phyloP scores from a whole-genome alignment of 306 rosid genomes.

The Prunus dulcis region DNA sequence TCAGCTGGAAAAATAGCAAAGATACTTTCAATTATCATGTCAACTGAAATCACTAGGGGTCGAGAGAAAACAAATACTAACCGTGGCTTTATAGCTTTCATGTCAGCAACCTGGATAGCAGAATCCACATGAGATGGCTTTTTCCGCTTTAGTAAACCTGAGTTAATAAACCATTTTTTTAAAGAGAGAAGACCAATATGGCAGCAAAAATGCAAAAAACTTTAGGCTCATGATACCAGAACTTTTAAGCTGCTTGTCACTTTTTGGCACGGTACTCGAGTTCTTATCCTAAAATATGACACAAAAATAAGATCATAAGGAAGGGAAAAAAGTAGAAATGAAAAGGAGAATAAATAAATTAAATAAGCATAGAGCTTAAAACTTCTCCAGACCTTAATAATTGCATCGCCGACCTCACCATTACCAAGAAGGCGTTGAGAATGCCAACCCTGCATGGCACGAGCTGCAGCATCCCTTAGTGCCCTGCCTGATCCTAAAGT shows the following conservation, averaged over 20 bases:
- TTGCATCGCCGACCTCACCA: slow-evolving; percentile 71
- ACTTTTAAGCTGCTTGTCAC: slow-evolving; percentile 66
- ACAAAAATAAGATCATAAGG: not conserved
- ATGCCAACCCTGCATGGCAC: slow-evolving; percentile 90
- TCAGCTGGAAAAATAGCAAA: not conserved
- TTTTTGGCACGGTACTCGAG: slow-evolving; percentile 29
- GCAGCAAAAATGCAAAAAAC: slow-evolving; percentile 3
- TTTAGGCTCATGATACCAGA: slow-evolving; percentile 43
- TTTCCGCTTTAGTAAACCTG: slow-evolving; percentile 65
- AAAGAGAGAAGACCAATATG: slow-evolving; percentile 27
- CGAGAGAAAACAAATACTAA: slow-evolving; percentile 20
- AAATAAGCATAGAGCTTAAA: not conserved
- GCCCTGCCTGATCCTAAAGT: slow-evolving; percentile 69
- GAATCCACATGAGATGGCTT: slow-evolving; percentile 48
- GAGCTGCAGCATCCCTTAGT: slow-evolving; percentile 79
- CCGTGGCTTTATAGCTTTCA: slow-evolving; percentile 63
- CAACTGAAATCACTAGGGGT: not conserved
- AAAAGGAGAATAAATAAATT: not conserved
- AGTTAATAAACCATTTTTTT: slow-evolving; percentile 15
- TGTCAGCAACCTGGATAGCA: slow-evolving; percentile 52
- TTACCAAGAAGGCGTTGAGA: slow-evolving; percentile 70
- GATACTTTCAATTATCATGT: not conserved
- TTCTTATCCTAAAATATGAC: slow-evolving; percentile 6
- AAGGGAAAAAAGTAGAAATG: not conserved
- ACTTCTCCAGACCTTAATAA: slow-evolving; percentile 44